A percentile compares a stretch with the other conserved stretches of the same genome.
Conservation (phyloP, 257 asterid species). For the Solanum peruvianum region DNA sequence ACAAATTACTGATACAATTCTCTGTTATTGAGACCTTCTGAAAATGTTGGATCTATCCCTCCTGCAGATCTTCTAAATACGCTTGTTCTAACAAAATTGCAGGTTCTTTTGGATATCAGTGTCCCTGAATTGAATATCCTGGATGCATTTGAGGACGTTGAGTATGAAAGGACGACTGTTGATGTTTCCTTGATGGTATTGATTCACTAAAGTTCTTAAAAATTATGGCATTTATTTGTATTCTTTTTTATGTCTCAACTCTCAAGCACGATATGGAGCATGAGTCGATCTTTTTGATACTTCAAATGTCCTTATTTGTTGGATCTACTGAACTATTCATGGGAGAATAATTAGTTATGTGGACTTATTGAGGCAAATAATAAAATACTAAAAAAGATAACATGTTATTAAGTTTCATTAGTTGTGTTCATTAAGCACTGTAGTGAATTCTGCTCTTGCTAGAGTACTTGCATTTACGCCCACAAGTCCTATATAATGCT, state of each 20-base stretch:
- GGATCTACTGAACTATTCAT: background rate
- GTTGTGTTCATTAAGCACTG: background rate
- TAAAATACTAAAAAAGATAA: background rate
- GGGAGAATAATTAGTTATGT: background rate
- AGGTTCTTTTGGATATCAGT: slow-evolving; percentile 65
- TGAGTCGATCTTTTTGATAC: background rate
- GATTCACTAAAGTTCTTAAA: background rate
- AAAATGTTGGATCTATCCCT: background rate
- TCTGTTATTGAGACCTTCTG: background rate
- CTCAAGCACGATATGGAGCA: background rate
- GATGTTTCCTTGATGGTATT: slow-evolving; percentile 44
- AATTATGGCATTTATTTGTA: background rate
- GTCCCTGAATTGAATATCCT: slow-evolving; percentile 60
- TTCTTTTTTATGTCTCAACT: background rate
- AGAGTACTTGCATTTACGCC: background rate
- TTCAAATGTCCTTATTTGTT: background rate
- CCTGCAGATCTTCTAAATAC: background rate
- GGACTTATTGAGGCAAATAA: background rate
- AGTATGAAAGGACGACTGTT: slow-evolving; percentile 59
- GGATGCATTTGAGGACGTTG: slow-evolving; percentile 72
- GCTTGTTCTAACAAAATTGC: background rate
- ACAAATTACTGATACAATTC: background rate
- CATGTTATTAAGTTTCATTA: background rate
- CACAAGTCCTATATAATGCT: background rate
- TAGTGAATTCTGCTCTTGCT: background rate